Evolutionary conservation across 768 basidiomycete genomes (phyloP), one percentile per base, ranked within the genome.

Genomic region (Pholiota molesta): DNA sequence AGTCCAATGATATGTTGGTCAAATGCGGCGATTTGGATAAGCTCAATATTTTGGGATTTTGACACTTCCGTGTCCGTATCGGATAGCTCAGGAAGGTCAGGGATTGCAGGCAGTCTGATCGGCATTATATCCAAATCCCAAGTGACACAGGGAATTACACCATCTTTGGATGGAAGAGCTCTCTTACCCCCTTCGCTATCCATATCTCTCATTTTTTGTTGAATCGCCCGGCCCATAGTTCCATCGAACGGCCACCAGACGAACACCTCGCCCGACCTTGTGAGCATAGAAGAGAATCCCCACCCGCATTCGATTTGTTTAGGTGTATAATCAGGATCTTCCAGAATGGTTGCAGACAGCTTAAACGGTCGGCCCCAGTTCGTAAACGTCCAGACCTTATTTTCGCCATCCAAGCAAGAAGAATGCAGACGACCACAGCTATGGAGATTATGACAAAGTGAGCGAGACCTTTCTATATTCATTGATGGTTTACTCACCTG

Each of bases 401-500:
- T 74, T 11, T 78, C 71, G 42, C 78, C 73, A 69, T 93, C 92
- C 47, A 94, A 76, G 33, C 85, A 82, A 14, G 86, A 80, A 4
- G 87, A 81, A 70, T 95, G 92, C 29, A 88, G 69, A 61, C 94
- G 82, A 47, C 94, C 94, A 68, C 91, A 94, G 68, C 93, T 94
- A 52, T 37, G 35, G 57, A 55, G 54, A 63, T 57, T 40, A 21
- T 45, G 17, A 53, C 35, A 51, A 56, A 49, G 54, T 26, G 13
- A 19, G 31, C n/a, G 49, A 28, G 17, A 55, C 19, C 23, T 62
- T 17, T 51, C 8, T 33, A 35, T 55, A 21, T 40, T 23, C 13
- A 37, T 37, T 55, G 23, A 26, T 49, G 23, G 42, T 6, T 29
- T 14, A 53, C 70, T 64, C 71, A 88, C 92, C 90, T 92, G 69